phyloP scores from a whole-genome alignment of 2,329 filamentous ascomycete genomes.

The Grosmannia serpens region DNA sequence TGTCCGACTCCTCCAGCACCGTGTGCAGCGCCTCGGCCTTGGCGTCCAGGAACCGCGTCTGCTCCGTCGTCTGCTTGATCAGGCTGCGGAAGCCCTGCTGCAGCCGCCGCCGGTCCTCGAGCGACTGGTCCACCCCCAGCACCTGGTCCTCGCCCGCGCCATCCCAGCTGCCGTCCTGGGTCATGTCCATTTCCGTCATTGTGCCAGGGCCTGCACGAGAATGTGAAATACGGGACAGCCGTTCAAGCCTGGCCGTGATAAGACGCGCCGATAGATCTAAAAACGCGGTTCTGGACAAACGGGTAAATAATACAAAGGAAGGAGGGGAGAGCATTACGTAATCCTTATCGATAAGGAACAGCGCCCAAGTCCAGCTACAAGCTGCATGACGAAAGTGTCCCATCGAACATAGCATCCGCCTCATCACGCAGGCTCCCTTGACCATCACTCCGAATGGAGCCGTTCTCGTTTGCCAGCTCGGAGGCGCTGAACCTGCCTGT shows the following conservation, averaged over 20 bases:
- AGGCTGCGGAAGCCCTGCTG: constrained; percentile 28
- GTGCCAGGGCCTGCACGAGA: too few relatives aligned
- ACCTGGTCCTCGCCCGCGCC: constrained; percentile 23
- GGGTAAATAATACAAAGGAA: too few relatives aligned
- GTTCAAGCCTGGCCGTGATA: too few relatives aligned
- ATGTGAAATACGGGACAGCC: too few relatives aligned
- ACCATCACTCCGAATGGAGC: constrained; percentile 63
- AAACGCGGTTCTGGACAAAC: too few relatives aligned
- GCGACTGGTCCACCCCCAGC: constrained; percentile 76
- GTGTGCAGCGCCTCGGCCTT: constrained; percentile 54
- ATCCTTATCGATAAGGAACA: too few relatives aligned
- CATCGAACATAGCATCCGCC: too few relatives aligned
- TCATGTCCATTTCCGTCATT: constrained; percentile 15
- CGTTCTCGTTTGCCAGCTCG: constrained; percentile 90
- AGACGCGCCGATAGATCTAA: too few relatives aligned
- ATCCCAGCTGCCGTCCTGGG: constrained; percentile 9
- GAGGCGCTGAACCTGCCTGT: constrained; percentile 68
- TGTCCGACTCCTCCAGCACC: constrained; percentile 55
- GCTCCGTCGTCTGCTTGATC: constrained; percentile 44
- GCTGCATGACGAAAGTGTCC: too few relatives aligned
- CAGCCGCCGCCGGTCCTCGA: constrained; percentile 58
- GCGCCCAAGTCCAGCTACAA: too few relatives aligned
- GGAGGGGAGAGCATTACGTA: too few relatives aligned
- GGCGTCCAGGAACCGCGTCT: constrained; percentile 58
- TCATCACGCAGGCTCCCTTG: too few relatives aligned